These are phyloP conservation scores for Cercophora newfieldiana DNA, from an alignment of 495 filamentous ascomycete genomes.

Conservation along the genomic window DNA sequence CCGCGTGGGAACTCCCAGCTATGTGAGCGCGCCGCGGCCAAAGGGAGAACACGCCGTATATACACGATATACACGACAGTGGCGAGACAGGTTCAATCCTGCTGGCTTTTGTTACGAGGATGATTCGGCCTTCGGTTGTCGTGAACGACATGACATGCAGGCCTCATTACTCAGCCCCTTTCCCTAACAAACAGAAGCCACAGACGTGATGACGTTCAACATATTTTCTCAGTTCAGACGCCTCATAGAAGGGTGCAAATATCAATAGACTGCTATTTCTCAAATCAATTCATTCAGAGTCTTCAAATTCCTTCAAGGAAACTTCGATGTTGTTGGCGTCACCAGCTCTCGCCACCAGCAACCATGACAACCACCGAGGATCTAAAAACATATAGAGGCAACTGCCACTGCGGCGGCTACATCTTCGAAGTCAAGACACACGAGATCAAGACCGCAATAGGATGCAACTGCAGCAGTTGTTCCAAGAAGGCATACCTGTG, in stretches of 20 bases:
- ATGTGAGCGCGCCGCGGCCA: background rate
- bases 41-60: background rate
- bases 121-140: background rate
- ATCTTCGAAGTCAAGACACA: slow-evolving; percentile 48
- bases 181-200: background rate
- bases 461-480: slow-evolving; percentile 58
- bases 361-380: slow-evolving; percentile 1
- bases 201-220: background rate
- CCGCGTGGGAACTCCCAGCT: background rate
- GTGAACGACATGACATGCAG: background rate
- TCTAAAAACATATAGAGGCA: slow-evolving; percentile 54
- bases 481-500: slow-evolving; percentile 46
- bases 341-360: background rate
- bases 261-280: background rate
- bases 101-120: background rate
- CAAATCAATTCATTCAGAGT: background rate
- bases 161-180: background rate
- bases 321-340: background rate
- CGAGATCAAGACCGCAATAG: slow-evolving; percentile 38
- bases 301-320: background rate
- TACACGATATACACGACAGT: background rate
- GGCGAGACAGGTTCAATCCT: background rate
- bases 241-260: background rate
- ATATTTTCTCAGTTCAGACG: background rate
- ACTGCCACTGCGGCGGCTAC: slow-evolving; percentile 56